Evolutionary conservation across 305 asterid genomes (phyloP).

Genomic region (Nicotiana rustica): DNA sequence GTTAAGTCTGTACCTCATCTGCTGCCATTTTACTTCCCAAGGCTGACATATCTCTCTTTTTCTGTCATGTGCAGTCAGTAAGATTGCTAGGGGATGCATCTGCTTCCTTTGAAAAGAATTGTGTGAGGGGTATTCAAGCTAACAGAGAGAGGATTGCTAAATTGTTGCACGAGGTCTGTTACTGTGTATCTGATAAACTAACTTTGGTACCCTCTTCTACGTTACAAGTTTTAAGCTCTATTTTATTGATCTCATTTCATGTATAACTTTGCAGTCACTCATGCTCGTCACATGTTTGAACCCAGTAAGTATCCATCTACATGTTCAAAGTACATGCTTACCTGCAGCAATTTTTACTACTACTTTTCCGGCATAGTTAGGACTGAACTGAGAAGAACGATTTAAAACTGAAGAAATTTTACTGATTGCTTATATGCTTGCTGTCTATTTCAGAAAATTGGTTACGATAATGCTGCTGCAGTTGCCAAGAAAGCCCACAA

Average conservation of each 20-base stretch:
- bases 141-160: slow-evolving; percentile 83
- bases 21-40: background rate
- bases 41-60: slow-evolving; percentile 7
- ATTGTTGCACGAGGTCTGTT: slow-evolving; percentile 82
- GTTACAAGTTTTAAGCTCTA: slow-evolving; percentile 1
- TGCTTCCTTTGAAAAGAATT: slow-evolving; percentile 92
- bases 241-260: slow-evolving; percentile 33
- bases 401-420: background rate
- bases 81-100: slow-evolving; percentile 97
- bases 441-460: slow-evolving; percentile 71
- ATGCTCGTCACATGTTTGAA: slow-evolving; percentile 94
- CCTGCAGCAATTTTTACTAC: background rate
- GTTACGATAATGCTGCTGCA: slow-evolving; percentile 91
- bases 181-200: slow-evolving; percentile 35
- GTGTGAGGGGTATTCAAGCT: slow-evolving; percentile 92
- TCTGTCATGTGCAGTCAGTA: slow-evolving; percentile 61
- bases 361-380: background rate
- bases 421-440: slow-evolving; percentile 9
- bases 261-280: slow-evolving; percentile 76
- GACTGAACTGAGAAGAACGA: background rate
- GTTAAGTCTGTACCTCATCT: background rate
- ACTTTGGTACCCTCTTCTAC: slow-evolving; percentile 31
- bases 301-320: slow-evolving; percentile 67
- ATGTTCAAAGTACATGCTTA: background rate
- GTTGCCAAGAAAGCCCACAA: slow-evolving; percentile 98